Evolutionary conservation across 139 green algal genomes (phyloP).

Genomic region (Picochlorum sp.): DNA sequence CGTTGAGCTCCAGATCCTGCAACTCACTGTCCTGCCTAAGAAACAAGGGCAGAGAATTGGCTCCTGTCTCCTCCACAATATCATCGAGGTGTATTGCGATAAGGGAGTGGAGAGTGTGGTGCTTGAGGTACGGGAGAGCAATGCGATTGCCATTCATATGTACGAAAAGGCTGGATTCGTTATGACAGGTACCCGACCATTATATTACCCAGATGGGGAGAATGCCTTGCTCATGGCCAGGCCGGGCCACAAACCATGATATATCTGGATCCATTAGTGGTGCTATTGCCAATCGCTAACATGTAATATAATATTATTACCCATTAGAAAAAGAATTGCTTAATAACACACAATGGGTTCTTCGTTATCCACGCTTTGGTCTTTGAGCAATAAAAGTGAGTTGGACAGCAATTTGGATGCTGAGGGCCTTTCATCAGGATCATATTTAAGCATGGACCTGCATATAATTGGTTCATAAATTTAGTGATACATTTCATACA

Average conservation of each 20-base stretch:
- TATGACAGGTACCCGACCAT: neutral
- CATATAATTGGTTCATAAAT: neutral
- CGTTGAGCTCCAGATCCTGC: slow-evolving; percentile 8
- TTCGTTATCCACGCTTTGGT: no score
- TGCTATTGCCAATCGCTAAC: no score
- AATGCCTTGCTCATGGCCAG: slow-evolving; percentile 15
- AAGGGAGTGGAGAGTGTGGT: neutral
- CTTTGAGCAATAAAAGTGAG: neutral
- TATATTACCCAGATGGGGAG: slow-evolving; percentile 11
- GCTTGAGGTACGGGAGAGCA: slow-evolving; percentile 3
- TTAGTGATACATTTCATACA: neutral
- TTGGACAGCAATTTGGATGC: slow-evolving; percentile 28
- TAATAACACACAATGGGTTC: no score
- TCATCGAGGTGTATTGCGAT: neutral
- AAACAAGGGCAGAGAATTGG: slow-evolving; percentile 2
- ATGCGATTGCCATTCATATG: neutral
- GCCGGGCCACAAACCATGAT: neutral
- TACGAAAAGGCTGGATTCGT: slow-evolving; percentile 15
- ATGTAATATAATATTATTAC: no score
- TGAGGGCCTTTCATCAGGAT: slow-evolving; percentile 41
- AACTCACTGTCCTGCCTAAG: slow-evolving; percentile 5
- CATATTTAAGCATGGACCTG: slow-evolving; percentile 39
- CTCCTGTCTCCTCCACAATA: neutral
- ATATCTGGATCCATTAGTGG: no score
- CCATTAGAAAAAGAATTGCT: no score